A percentile compares a stretch with the other conserved stretches of the same genome.
Evolutionary conservation across 1,284 basidiomycete species (phyloP).

Genomic region (Cronartium quercuum): DNA sequence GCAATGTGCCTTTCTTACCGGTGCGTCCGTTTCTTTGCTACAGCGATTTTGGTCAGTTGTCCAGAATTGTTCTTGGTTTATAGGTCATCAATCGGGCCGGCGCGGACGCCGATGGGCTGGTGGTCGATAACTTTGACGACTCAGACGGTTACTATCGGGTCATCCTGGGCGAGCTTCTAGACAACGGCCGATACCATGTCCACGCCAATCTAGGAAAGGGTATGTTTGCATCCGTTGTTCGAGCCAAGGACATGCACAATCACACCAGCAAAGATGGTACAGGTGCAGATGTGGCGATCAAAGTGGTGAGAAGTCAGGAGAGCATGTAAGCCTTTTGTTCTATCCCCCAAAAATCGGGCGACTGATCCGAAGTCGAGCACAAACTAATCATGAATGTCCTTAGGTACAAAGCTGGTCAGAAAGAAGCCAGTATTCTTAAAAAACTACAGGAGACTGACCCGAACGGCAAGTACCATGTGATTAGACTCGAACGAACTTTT

Average conservation of each 20-base stretch:
- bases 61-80: not conserved
- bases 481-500: slow-evolving; percentile 84
- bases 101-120: slow-evolving; percentile 42
- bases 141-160: slow-evolving; percentile 92
- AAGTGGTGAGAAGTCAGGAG: slow-evolving; percentile 91
- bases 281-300: slow-evolving; percentile 87
- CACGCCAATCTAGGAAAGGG: slow-evolving; percentile 91
- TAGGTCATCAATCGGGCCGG: slow-evolving; percentile 41
- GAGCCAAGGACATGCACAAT: slow-evolving; percentile 50
- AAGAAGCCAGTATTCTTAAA: slow-evolving; percentile 82
- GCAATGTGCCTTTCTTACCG: slow-evolving; percentile 39
- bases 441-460: slow-evolving; percentile 82
- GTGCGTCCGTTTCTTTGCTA: not conserved
- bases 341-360: not conserved
- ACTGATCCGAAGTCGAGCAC: not conserved
- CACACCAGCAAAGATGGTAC: slow-evolving; percentile 50
- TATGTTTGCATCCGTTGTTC: slow-evolving; percentile 96
- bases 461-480: slow-evolving; percentile 92
- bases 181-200: slow-evolving; percentile 86
- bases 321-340: slow-evolving; percentile 68
- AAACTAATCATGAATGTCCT: not conserved
- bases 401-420: slow-evolving; percentile 90
- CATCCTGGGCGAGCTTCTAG: slow-evolving; percentile 89
- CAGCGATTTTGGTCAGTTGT: not conserved
- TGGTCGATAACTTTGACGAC: slow-evolving; percentile 61